Evolutionary conservation across 139 green algal genomes (phyloP), one percentile per base, ranked within the genome.

Genomic region (Volvox reticuliferus): DNA sequence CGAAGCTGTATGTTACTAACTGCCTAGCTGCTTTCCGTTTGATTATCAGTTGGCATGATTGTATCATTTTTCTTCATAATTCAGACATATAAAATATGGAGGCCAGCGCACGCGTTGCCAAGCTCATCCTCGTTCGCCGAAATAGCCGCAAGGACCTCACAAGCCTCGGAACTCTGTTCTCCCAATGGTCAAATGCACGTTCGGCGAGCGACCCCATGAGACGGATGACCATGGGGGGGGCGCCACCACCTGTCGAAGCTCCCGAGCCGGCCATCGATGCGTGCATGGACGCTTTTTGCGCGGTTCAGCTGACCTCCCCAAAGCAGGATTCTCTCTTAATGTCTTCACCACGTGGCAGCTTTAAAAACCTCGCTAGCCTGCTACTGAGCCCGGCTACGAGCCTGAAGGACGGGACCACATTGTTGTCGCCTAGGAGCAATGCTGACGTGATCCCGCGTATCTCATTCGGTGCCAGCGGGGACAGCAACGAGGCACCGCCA

Each of bases 141-240:
- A 63, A 62, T 18, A 82, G n/a, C 69, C 69, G 50, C 32, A 71
- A 82, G n/a, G n/a, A 71, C 28, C 33, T 82, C 18, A 32, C 20
- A 2, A 30, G 28, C 71, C 30, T 90, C 0, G 86, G 86, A 2
- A 76, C 50, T 20, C 30, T 83, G 6, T 69, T 81, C 50, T 14
- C 30, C 28, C n/a, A 73, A 16, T 89, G 68, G 69, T 79, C 84
- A 55, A 55, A 5, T 28, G 37, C n/a, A 3, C 81, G 81, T n/a
- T 33, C 19, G 24, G 22, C 79, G 63, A 55, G 13, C 82, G 82
- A 88, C 21, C 32, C 65, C 21, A 63, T 65, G 20, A 37, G 86
- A 9, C 86, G 86, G 37, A 83, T 90, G 86, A 83, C 86, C 30
- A 90, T 90, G 86, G 86, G 86, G 21, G 86, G 86, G 21, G 86